These are phyloP conservation scores for Aphanomyces astaci DNA, from an alignment of 352 stramenopile genomes.

Conservation along the genomic window DNA sequence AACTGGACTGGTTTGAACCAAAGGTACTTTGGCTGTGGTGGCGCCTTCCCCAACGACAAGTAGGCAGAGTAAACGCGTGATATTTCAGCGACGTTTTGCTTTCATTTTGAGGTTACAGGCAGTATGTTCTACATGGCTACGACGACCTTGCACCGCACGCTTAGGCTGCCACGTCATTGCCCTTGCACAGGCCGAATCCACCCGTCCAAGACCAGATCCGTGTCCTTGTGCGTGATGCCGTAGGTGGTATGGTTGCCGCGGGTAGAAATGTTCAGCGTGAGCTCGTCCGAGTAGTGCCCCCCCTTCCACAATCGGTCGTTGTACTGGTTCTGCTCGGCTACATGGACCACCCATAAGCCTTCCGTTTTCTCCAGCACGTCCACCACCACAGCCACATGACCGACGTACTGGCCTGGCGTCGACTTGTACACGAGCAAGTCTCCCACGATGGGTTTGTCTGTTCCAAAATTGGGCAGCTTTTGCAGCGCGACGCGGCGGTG, in stretches of 20 bases:
- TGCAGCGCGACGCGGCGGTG: background rate
- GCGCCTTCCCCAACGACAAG: background rate
- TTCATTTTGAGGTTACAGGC: too few relatives aligned
- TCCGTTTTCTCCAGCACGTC: slow-evolving; percentile 7
- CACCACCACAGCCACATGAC: slow-evolving; percentile 22
- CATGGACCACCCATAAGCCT: slow-evolving; percentile 2
- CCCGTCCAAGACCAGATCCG: slow-evolving; percentile 13
- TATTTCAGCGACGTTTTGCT: too few relatives aligned
- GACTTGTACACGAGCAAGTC: slow-evolving; percentile 22
- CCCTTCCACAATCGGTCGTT: slow-evolving; percentile 11
- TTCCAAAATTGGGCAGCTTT: slow-evolving; percentile 20
- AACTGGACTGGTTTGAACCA: slow-evolving; percentile 17
- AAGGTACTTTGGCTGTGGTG: slow-evolving; percentile 15
- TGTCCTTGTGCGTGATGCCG: slow-evolving; percentile 12
- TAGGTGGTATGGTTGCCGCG: background rate
- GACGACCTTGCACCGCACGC: background rate
- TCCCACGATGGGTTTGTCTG: slow-evolving; percentile 9
- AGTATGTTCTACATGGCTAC: too few relatives aligned
- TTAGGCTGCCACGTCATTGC: background rate
- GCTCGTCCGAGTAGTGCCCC: slow-evolving; percentile 14
- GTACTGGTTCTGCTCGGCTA: slow-evolving; percentile 20
- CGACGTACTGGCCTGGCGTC: slow-evolving; percentile 21
- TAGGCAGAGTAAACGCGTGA: too few relatives aligned
- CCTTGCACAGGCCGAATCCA: slow-evolving; percentile 3
- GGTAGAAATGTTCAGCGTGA: background rate